Conservation (phyloP, 768 basidiomycete genomes). For the Gyrodon lividus region DNA sequence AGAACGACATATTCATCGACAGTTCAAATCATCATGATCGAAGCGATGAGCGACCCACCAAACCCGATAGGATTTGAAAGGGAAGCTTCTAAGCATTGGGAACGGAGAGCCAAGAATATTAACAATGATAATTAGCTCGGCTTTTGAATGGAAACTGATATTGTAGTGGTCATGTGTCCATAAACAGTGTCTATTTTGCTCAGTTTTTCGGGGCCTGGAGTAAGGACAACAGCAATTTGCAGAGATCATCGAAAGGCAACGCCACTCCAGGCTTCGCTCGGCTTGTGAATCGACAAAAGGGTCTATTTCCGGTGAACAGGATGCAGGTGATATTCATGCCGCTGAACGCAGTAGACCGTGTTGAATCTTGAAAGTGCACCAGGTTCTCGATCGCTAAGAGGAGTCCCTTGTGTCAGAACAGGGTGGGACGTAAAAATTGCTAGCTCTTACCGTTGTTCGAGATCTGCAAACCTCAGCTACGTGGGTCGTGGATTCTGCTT, state of each 20-base stretch:
- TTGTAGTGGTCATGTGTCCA: background rate
- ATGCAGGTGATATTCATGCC: background rate
- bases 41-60: background rate
- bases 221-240: background rate
- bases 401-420: constrained; percentile 1
- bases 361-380: constrained; percentile 41
- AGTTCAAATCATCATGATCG: background rate
- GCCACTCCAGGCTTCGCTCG: background rate
- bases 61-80: constrained; percentile 3
- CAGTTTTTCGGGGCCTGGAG: background rate
- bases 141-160: background rate
- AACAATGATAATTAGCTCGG: too few relatives aligned
- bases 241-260: background rate
- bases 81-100: background rate
- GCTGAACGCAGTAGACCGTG: constrained; percentile 28
- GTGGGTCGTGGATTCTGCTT: constrained; percentile 26
- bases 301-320: background rate
- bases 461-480: constrained; percentile 45
- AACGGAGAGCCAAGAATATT: too few relatives aligned
- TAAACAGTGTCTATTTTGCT: background rate
- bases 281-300: background rate
- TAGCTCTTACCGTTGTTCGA: constrained; percentile 36
- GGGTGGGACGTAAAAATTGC: background rate
- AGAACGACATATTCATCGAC: constrained; percentile 40
- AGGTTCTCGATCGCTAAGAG: constrained; percentile 37